Evolutionary conservation across 495 filamentous ascomycete genomes (phyloP).

Genomic region (Talaromyces trachyspermus): DNA sequence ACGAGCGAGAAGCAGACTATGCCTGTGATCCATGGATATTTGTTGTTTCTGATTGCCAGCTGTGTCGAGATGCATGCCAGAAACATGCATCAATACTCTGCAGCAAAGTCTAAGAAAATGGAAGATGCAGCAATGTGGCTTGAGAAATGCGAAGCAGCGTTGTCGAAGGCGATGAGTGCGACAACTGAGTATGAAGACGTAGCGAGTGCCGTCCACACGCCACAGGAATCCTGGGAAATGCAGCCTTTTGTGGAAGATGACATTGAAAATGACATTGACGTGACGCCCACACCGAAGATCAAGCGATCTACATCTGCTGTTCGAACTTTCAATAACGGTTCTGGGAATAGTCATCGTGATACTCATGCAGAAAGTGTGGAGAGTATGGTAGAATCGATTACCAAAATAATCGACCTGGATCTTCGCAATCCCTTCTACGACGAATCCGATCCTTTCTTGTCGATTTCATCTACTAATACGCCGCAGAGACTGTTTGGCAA

Average conservation of each 20-base stretch:
- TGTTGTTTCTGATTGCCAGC: slow-evolving; percentile 5
- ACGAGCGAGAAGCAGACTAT: neutral
- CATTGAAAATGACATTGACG: no score
- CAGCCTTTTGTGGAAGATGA: no score
- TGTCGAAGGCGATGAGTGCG: neutral
- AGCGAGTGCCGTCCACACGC: neutral
- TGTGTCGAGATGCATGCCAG: slow-evolving; percentile 8
- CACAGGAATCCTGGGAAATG: no score
- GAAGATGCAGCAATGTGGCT: slow-evolving; percentile 4
- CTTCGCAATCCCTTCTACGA: slow-evolving; percentile 6
- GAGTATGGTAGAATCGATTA: slow-evolving; percentile 17
- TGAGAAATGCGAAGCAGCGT: neutral
- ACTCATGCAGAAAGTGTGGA: neutral
- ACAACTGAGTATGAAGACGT: neutral
- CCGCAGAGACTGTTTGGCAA: neutral
- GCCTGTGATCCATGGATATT: neutral
- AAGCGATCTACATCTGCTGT: no score
- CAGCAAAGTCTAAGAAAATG: slow-evolving; percentile 3
- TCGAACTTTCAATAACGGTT: no score
- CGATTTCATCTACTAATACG: slow-evolving; percentile 5
- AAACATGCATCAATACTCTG: slow-evolving; percentile 9
- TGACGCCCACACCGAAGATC: no score
- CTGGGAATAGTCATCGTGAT: no score
- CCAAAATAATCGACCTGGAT: slow-evolving; percentile 20
- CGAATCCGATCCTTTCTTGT: slow-evolving; percentile 24